phyloP scores from a whole-genome alignment of 106 monocot genomes.

The Dioscorea alata region DNA sequence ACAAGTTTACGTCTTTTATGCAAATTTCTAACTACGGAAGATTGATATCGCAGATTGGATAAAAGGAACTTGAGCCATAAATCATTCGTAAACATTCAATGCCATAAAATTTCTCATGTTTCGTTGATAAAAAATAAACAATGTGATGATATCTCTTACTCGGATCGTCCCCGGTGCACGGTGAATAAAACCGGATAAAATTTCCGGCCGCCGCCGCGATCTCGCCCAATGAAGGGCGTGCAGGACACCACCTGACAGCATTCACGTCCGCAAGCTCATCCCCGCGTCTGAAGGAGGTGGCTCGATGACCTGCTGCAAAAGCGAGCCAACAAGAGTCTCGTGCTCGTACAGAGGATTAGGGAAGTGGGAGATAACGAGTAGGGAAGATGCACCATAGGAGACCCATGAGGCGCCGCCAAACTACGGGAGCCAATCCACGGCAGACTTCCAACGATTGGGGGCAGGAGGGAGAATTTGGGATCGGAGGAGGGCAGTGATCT shows the following conservation, averaged over 20 bases:
- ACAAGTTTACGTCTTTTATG: too few species aligned
- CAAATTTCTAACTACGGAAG: too few species aligned
- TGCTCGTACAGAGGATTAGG: constrained; percentile 36
- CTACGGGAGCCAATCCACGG: constrained; percentile 72
- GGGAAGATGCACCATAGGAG: constrained; percentile 70
- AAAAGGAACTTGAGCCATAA: too few species aligned
- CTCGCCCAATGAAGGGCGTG: constrained; percentile 46
- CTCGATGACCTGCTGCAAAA: constrained; percentile 82
- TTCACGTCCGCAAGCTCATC: constrained; percentile 14
- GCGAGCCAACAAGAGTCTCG: constrained; percentile 31
- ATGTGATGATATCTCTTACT: constrained; percentile 9
- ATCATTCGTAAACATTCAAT: too few species aligned
- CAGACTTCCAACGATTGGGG: constrained; percentile 49
- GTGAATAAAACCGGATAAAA: constrained; percentile 38
- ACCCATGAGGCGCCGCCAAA: constrained; percentile 83
- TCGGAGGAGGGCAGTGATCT: constrained; percentile 16
- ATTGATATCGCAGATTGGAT: too few species aligned
- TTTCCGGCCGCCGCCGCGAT: constrained; percentile 50
- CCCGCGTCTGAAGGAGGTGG: constrained; percentile 4
- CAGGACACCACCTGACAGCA: constrained; percentile 73
- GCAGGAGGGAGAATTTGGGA: constrained; percentile 59
- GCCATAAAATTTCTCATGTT: too few species aligned
- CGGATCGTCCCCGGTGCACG: constrained; percentile 17
- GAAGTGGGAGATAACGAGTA: constrained; percentile 71
- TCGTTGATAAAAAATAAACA: background rate